Evolutionary conservation across 345 rosid genomes (phyloP).

Genomic region (Citrus glauca): DNA sequence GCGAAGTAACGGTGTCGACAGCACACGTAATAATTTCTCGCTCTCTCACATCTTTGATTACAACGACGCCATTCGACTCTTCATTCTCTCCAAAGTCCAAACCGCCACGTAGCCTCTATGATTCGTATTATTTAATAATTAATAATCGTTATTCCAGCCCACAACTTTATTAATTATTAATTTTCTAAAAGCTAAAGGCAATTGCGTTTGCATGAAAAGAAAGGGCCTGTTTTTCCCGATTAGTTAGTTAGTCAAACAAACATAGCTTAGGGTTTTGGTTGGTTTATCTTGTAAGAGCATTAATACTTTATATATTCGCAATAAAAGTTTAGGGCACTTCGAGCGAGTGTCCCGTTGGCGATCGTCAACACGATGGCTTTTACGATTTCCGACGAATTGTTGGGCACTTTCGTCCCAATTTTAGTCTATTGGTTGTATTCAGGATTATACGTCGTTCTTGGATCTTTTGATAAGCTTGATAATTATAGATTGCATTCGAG

Average conservation of each 20-base stretch:
- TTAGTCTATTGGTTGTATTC: conserved; percentile 81
- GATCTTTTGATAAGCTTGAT: conserved; percentile 29
- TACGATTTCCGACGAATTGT: conserved; percentile 65
- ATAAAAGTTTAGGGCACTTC: neutral
- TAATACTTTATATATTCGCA: neutral
- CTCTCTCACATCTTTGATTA: neutral
- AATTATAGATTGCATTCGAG: conserved; percentile 76
- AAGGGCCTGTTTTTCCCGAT: neutral
- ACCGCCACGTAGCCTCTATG: too few relatives aligned
- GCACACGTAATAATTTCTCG: neutral
- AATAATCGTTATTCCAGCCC: too few relatives aligned
- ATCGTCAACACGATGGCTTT: conserved; percentile 39
- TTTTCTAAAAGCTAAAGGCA: neutral
- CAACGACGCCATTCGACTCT: conserved; percentile 2
- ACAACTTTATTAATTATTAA: too few relatives aligned
- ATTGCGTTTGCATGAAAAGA: neutral
- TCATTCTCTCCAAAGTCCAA: neutral
- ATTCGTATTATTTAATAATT: neutral
- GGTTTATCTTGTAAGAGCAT: neutral
- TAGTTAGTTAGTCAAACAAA: neutral
- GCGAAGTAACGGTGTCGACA: too few relatives aligned
- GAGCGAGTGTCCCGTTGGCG: neutral
- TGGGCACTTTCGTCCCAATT: conserved; percentile 76
- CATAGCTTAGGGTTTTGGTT: neutral
- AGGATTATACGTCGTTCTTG: conserved; percentile 57